A percentile compares a stretch with the other conserved stretches of the same genome.
These are phyloP conservation scores for Cyanodermella asteris DNA, from an alignment of 2,329 filamentous ascomycete species.

Conservation along the genomic window DNA sequence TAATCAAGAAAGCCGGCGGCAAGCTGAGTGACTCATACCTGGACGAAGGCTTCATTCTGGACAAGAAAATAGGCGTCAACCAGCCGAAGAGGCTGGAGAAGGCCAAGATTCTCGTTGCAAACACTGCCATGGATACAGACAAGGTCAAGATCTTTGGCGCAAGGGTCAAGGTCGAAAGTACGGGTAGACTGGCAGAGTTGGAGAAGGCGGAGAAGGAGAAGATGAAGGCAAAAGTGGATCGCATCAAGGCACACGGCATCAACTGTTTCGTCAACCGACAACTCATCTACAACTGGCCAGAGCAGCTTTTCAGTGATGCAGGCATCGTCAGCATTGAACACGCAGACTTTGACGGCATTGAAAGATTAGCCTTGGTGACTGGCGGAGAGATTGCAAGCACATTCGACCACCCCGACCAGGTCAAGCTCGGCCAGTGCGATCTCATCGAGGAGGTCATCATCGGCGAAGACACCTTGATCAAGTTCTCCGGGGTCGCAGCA, in stretches of 20 bases:
- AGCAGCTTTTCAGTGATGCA: conserved; percentile 93
- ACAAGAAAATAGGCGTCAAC: conserved; percentile 98
- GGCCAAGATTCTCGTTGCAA: conserved; percentile 92
- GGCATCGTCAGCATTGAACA: conserved; percentile 98
- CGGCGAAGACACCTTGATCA: conserved; percentile 90
- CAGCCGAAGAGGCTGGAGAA: conserved; percentile 95
- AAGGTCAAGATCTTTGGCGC: conserved; percentile 99
- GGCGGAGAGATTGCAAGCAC: conserved; percentile 94
- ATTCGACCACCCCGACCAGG: conserved; percentile 92
- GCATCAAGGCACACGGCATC: conserved; percentile 95
- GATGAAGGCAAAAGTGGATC: conserved; percentile 98
- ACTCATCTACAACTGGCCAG: conserved; percentile 99
- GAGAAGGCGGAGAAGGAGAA: conserved; percentile 97
- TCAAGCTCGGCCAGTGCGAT: conserved; percentile 89
- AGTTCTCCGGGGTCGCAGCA: conserved; percentile 86
- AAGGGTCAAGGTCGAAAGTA: conserved; percentile 86
- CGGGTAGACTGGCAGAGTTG: conserved; percentile 89
- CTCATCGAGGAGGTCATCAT: conserved; percentile 96
- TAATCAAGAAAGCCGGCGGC: conserved; percentile 97
- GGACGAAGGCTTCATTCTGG: conserved; percentile 92
- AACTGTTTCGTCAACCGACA: conserved; percentile 99
- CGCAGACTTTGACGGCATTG: conserved; percentile 95
- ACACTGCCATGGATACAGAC: conserved; percentile 98
- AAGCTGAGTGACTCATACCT: conserved; percentile 96
- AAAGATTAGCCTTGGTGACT: conserved; percentile 81